These are phyloP conservation scores for Fusarium xylarioides DNA, from an alignment of 2,329 filamentous ascomycete species.

Conservation along the genomic window DNA sequence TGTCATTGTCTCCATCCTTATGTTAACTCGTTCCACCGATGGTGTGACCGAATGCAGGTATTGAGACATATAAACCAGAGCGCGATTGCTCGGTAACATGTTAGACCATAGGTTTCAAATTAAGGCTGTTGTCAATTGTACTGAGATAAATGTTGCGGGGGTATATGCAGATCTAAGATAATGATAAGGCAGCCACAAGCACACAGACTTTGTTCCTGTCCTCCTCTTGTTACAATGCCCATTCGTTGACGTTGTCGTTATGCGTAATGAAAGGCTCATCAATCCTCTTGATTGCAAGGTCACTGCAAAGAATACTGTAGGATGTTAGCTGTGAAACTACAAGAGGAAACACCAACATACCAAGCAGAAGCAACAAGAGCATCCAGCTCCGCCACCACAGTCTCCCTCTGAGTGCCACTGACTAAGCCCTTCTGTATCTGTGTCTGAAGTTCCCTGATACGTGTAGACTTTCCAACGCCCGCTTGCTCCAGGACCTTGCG, in stretches of 20 bases:
- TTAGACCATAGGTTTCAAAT: neutral
- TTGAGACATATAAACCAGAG: conserved; percentile 23
- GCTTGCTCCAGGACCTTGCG: conserved; percentile 85
- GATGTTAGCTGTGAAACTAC: neutral
- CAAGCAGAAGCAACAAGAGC: conserved; percentile 90
- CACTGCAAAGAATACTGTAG: conserved; percentile 86
- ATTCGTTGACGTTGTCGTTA: conserved; percentile 80
- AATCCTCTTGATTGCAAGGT: conserved; percentile 92
- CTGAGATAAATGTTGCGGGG: conserved; percentile 31
- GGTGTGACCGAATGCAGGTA: conserved; percentile 52
- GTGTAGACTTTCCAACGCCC: conserved; percentile 76
- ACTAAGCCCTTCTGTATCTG: conserved; percentile 82
- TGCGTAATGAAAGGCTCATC: conserved; percentile 88
- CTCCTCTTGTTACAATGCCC: conserved; percentile 67
- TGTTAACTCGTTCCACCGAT: conserved; percentile 55
- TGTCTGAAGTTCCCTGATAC: conserved; percentile 86
- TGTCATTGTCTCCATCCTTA: conserved; percentile 58
- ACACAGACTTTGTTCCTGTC: conserved; percentile 14
- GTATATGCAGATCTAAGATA: conserved; percentile 44
- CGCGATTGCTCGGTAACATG: neutral
- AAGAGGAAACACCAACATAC: conserved; percentile 57
- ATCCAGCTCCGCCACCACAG: conserved; percentile 87
- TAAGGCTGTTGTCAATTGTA: conserved; percentile 6
- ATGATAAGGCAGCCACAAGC: conserved; percentile 28
- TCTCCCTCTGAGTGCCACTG: conserved; percentile 76